Evolutionary conservation across 768 basidiomycete species (phyloP).

Genomic region (Phaffia australis): DNA sequence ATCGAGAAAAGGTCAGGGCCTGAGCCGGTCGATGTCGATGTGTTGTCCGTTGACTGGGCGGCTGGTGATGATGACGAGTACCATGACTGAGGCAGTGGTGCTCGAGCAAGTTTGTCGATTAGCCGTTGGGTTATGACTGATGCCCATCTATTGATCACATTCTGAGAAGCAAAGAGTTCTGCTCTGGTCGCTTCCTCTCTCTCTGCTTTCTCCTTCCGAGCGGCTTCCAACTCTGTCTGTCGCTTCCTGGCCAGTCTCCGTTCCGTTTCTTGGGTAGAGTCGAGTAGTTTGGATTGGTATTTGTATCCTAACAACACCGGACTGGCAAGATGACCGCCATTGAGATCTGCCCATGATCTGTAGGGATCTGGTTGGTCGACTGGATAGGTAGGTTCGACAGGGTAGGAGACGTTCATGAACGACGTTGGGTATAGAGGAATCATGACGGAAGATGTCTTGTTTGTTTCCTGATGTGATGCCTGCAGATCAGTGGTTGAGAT

Average conservation of each 20-base stretch:
- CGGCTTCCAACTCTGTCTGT: neutral
- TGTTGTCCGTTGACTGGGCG: too few species aligned
- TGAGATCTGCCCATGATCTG: conserved; percentile 12
- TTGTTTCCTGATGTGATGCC: neutral
- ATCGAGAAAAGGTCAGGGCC: neutral
- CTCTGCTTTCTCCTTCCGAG: neutral
- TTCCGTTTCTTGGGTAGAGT: neutral
- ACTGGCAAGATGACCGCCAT: neutral
- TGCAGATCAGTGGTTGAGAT: neutral
- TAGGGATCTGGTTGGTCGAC: neutral
- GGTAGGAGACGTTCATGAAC: neutral
- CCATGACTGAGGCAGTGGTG: neutral
- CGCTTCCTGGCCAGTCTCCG: neutral
- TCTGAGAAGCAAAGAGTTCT: too few species aligned
- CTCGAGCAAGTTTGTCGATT: too few species aligned
- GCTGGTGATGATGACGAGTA: neutral
- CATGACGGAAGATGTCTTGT: neutral
- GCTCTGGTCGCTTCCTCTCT: neutral
- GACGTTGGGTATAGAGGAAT: neutral
- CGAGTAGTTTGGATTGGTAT: neutral
- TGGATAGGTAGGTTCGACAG: neutral
- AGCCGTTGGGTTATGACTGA: too few species aligned
- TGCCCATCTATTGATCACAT: too few species aligned
- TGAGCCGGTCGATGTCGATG: too few species aligned
- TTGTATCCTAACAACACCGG: conserved; percentile 15